Evolutionary conservation across 495 filamentous ascomycete species (phyloP), one percentile per base, ranked within the genome.

Genomic region (Oleoguttula mirabilis): DNA sequence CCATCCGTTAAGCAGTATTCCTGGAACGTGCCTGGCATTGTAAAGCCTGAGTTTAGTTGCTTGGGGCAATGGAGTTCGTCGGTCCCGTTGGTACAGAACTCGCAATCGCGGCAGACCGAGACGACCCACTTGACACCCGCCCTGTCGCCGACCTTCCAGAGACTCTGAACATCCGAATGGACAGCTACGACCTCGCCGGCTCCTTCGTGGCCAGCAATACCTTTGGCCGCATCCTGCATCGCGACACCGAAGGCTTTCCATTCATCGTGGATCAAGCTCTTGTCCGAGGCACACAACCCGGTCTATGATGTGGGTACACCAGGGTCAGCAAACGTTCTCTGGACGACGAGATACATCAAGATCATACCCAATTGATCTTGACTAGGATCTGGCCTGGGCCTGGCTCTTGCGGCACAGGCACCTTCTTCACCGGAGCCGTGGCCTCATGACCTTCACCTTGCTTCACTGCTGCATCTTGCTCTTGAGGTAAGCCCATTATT

Each of bases 171-270:
- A 27, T 50, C 45, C 10, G 38, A 22, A 15, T 42, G 45, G 2
- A 60, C 49, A 2, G 36, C 51, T 0, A 61, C 58, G 16, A 62
- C 58, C 12, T 50, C 39, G 15, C 60, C 60, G 5, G 54, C 53
- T 15, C 59, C 59, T 41, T 62, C 60, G 44, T 62, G 60, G 32
- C 60, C 60, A 1, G 52, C 55, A 25, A 57, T 60, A 22, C 51
- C 51, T 2, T 51, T 41, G 10, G 57, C 51, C 3, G 34, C 20
- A 11, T 32, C 20, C 21, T 32, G 7, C 55, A 52, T 49, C n/a
- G 40, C 20, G 20, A 56, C 15, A 21, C 54, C 54, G 27, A 44
- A 44, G 32, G 31, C 28, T 10, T 32, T 36, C 54, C 55, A 59
- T 36, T 60, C 56, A 31, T 57, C 56, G 27, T 55, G 49, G 17